Base-by-base conservation (phyloP, 2,329 filamentous ascomycete species). In the Aspergillus proliferans region DNA sequence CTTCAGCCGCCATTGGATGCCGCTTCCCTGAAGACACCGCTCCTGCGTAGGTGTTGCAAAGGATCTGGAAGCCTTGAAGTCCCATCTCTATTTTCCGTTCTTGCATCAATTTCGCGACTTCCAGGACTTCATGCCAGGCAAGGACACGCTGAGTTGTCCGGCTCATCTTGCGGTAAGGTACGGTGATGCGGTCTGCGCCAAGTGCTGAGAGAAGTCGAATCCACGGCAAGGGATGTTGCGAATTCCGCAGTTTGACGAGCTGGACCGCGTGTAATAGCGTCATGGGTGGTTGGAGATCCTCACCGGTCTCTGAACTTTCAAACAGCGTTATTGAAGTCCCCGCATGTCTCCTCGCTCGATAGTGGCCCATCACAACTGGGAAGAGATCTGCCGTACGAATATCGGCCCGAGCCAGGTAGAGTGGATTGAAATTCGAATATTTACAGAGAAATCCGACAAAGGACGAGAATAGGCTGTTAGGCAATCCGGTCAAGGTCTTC, bases 391-490 rank as follows among this genome's bases (percentile, higher is more conserved):
- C 51, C 21, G 51, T 55, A 10, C 49, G 53, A n/a, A 57, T 47
- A 14, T 57, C 51, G 34, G 53, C 44, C 15, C 52, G 48, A 24
- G 45, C 45, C 18, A 47, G 21, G 15, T 51, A 48, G 43, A 49
- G 28, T 21, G 49, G 24, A 43, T 58, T 42, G 18, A 57, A 47
- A 33, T 48, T 46, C 3, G 61, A 60, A 52, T 65, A 63, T 6
- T 58, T 59, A 51, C 71, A 73, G 14, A 76, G 55, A 33, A 76
- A 69, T 15, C 55, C 46, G 43, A 78, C 67, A 51, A 75, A 75
- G 14, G 74, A 66, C n/a, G 68, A 60, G 50, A 78, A 71, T 1
- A 77, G 49, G 40, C 59, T 48, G 15, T 66, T 49, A 1, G 71
- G 65, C 34, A 71, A 55, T 24, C 53, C 49, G 26, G 59, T 52